Evolutionary conservation across 2,329 filamentous ascomycete genomes (phyloP).

Genomic region (Chaetomiaceae sp.): DNA sequence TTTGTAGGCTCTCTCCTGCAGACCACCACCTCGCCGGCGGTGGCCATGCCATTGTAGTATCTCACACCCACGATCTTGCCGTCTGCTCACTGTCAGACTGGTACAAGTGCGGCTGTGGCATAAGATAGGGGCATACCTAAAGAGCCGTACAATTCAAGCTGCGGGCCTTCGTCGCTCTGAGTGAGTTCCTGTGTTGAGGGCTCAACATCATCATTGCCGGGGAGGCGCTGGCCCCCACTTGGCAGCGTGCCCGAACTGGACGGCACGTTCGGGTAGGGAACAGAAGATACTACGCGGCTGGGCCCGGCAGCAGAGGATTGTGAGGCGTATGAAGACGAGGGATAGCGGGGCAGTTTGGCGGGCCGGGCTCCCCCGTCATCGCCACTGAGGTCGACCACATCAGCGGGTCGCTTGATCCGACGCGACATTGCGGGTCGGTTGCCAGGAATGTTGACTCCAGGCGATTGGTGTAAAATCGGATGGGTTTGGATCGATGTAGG

Average conservation of each 20-base stretch:
- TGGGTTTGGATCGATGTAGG: too few species aligned
- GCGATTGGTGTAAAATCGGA: too few species aligned
- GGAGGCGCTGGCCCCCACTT: not conserved
- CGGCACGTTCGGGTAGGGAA: not conserved
- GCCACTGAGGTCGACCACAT: constrained; percentile 39
- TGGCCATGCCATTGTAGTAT: constrained; percentile 62
- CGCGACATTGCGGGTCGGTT: constrained; percentile 12
- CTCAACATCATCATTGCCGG: constrained; percentile 28
- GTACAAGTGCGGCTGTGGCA: not conserved
- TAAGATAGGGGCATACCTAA: constrained; percentile 34
- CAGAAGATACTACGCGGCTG: constrained; percentile 2
- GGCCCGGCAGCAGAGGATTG: constrained; percentile 7
- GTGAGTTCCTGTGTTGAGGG: constrained; percentile 41
- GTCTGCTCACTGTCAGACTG: constrained; percentile 29
- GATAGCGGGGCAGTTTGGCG: constrained; percentile 25
- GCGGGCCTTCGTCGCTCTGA: constrained; percentile 40
- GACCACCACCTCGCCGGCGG: constrained; percentile 58
- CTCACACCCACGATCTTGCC: constrained; percentile 49
- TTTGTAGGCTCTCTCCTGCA: constrained; percentile 64
- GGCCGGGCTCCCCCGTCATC: constrained; percentile 29
- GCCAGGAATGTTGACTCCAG: not conserved
- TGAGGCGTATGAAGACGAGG: constrained; percentile 1
- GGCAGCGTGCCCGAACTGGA: not conserved
- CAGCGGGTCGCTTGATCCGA: constrained; percentile 35
- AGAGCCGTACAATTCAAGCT: constrained; percentile 45